Conservation (phyloP, 2,329 filamentous ascomycete genomes). For the Trichoderma endophyticum region DNA sequence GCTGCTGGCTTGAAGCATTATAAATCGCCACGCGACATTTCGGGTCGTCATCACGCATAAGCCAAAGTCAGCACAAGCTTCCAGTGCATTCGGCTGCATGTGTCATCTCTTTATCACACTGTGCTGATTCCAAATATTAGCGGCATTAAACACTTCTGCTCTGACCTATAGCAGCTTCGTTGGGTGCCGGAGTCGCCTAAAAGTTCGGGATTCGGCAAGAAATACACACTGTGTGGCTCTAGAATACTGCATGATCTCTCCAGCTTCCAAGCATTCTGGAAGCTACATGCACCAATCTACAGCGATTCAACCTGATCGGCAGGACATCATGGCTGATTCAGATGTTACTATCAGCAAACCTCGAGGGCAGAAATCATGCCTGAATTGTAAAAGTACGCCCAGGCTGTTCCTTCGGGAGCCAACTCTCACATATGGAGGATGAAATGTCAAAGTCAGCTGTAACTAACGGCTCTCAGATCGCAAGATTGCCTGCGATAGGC, state of each 20-base stretch:
- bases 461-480: conserved; percentile 2
- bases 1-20: background rate
- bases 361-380: conserved; percentile 9
- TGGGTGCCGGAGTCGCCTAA: background rate
- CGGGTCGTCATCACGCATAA: background rate
- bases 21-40: background rate
- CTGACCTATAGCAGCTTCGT: background rate
- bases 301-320: background rate
- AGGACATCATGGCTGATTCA: background rate
- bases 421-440: background rate
- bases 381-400: conserved; percentile 17
- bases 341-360: background rate
- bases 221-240: background rate
- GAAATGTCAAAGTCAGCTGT: background rate
- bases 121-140: background rate
- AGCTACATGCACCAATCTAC: background rate
- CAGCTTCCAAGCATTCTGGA: background rate
- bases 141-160: background rate
- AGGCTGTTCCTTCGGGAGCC: background rate
- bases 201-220: background rate
- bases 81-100: background rate
- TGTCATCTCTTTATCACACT: background rate
- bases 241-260: background rate
- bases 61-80: background rate
- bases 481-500: conserved; percentile 16